Evolutionary conservation across 305 asterid genomes (phyloP).

Genomic region (Ruellia speciosa): DNA sequence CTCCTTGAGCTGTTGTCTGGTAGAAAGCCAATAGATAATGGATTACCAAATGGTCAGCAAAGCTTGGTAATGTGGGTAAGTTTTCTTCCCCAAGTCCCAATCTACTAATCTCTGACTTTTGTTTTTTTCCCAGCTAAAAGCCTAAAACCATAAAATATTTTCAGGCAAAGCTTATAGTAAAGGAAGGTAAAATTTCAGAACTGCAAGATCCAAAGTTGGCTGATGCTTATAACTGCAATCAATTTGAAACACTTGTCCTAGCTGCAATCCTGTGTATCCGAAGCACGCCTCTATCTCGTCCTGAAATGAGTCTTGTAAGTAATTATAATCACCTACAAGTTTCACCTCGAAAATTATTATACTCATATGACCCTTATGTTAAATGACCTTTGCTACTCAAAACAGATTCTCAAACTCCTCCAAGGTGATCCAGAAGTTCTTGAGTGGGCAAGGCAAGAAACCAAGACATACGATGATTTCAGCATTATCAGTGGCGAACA

Average conservation of each 20-base stretch:
- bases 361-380: too few species aligned
- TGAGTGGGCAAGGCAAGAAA: slow-evolving; percentile 54
- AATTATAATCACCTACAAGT: neutral
- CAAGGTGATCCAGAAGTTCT: slow-evolving; percentile 44
- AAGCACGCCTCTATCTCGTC: slow-evolving; percentile 58
- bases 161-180: slow-evolving; percentile 65
- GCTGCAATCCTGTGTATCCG: slow-evolving; percentile 78
- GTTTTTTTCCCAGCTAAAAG: slow-evolving; percentile 1
- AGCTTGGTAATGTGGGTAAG: slow-evolving; percentile 91
- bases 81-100: slow-evolving; percentile 9
- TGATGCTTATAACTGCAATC: slow-evolving; percentile 37
- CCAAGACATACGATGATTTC: slow-evolving; percentile 33
- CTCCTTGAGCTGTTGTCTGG: slow-evolving; percentile 87
- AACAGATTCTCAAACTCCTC: slow-evolving; percentile 71
- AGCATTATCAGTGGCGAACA: slow-evolving; percentile 35
- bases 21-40: slow-evolving; percentile 65
- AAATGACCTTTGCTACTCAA: neutral
- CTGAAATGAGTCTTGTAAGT: slow-evolving; percentile 52
- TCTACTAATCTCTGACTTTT: neutral
- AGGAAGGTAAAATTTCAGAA: slow-evolving; percentile 42
- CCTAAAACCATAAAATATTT: neutral
- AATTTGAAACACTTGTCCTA: slow-evolving; percentile 55
- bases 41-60: slow-evolving; percentile 52
- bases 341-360: neutral
- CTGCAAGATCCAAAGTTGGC: slow-evolving; percentile 51